phyloP scores from a whole-genome alignment of 2,329 filamentous ascomycete species.

The Myriosclerotinia scirpicola region DNA sequence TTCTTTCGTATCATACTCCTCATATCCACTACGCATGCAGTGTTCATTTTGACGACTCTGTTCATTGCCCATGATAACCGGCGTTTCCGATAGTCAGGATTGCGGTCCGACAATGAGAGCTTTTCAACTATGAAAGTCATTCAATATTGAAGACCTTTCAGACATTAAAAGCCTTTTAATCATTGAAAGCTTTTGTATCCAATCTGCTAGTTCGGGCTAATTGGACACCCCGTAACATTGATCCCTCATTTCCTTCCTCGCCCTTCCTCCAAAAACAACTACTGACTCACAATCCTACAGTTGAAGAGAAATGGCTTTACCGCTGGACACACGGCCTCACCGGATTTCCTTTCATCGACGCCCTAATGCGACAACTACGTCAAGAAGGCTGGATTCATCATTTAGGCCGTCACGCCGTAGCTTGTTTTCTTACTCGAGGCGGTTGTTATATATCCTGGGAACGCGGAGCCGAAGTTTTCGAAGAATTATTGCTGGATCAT shows the following conservation, averaged over 20 bases:
- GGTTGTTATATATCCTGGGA: constrained; percentile 81
- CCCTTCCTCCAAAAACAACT: no score
- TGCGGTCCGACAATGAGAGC: no score
- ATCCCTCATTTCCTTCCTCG: no score
- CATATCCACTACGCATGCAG: no score
- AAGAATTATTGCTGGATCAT: constrained; percentile 73
- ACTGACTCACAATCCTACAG: constrained; percentile 29
- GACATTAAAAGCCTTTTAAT: no score
- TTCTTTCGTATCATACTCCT: no score
- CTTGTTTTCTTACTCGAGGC: constrained; percentile 76
- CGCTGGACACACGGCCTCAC: constrained; percentile 69
- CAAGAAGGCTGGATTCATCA: constrained; percentile 79
- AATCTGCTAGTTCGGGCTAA: no score
- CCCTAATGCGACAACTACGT: constrained; percentile 72
- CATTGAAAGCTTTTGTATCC: no score
- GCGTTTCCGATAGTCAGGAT: no score
- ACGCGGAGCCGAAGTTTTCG: constrained; percentile 74
- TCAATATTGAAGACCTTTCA: no score
- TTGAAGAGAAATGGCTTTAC: constrained; percentile 65
- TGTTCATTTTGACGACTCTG: background rate
- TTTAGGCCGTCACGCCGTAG: constrained; percentile 72
- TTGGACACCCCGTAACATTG: no score
- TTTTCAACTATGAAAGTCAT: no score
- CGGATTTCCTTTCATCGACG: constrained; percentile 79
- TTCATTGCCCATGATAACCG: background rate